Evolutionary conservation across 179 eudicot genomes (phyloP).

Genomic region (Monotropa hypopitys): DNA sequence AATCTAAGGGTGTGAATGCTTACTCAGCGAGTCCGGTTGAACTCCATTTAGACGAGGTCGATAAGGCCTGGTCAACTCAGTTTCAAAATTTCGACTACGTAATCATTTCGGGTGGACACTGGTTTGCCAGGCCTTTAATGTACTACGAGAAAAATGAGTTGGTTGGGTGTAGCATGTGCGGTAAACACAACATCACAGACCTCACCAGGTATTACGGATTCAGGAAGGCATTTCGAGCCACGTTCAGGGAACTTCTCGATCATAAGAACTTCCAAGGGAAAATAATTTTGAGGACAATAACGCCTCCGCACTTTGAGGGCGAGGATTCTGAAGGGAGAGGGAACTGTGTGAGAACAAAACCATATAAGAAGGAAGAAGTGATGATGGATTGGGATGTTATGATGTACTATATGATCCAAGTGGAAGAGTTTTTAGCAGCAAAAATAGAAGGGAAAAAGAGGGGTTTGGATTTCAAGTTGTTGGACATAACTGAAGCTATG

Average conservation of each 20-base stretch:
- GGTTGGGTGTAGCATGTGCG: slow-evolving; percentile 27
- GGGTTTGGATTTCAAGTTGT: slow-evolving; percentile 3
- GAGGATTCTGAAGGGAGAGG: slow-evolving; percentile 6
- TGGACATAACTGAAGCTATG: slow-evolving; percentile 15
- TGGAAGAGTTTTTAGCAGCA: slow-evolving; percentile 13
- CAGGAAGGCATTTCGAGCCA: slow-evolving; percentile 5
- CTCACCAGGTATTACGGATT: slow-evolving; percentile 3
- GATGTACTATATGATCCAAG: slow-evolving; percentile 6
- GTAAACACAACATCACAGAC: slow-evolving; percentile 11
- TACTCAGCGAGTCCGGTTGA: neutral
- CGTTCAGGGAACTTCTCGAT: slow-evolving; percentile 8
- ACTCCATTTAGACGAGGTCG: slow-evolving; percentile 31
- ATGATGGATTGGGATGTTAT: slow-evolving; percentile 9
- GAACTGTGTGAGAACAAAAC: slow-evolving; percentile 9
- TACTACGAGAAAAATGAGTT: slow-evolving; percentile 19
- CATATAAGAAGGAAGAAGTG: neutral
- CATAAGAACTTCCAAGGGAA: neutral
- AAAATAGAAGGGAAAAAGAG: slow-evolving; percentile 1
- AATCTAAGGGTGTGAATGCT: neutral
- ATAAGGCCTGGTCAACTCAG: slow-evolving; percentile 25
- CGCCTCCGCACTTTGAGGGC: slow-evolving; percentile 7
- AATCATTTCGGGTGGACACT: slow-evolving; percentile 29
- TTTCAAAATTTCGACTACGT: slow-evolving; percentile 15
- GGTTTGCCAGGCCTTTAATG: slow-evolving; percentile 30
- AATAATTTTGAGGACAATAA: slow-evolving; percentile 13